A percentile compares a stretch with the other conserved stretches of the same genome.
Evolutionary conservation across 352 stramenopile species (phyloP).

Genomic region (Globisporangium spinosum): DNA sequence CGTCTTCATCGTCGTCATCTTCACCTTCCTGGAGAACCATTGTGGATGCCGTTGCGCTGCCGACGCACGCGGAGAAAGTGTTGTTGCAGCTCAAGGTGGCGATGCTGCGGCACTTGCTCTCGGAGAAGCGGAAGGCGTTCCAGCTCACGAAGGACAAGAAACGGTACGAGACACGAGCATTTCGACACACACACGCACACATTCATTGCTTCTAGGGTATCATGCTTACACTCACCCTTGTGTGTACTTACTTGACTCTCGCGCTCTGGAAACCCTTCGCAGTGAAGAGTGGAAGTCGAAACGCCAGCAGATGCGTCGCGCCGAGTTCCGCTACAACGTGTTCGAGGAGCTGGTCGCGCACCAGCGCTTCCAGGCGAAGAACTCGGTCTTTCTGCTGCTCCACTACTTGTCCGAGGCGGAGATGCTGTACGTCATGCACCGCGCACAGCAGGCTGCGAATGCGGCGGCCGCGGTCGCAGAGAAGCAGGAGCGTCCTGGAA

Average conservation of each 20-base stretch:
- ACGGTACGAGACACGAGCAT: conserved; percentile 14
- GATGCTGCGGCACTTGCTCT: conserved; percentile 52
- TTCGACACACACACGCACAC: neutral
- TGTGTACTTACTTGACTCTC: neutral
- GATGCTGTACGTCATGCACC: conserved; percentile 51
- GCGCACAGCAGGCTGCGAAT: conserved; percentile 27
- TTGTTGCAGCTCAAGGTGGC: conserved; percentile 46
- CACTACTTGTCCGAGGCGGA: conserved; percentile 57
- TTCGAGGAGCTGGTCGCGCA: conserved; percentile 60
- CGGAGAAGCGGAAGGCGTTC: conserved; percentile 56
- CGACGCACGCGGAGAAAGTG: conserved; percentile 36
- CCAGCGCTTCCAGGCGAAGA: conserved; percentile 57
- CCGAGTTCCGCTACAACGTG: conserved; percentile 68
- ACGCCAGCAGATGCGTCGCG: conserved; percentile 45
- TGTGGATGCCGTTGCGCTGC: neutral
- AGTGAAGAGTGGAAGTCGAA: conserved; percentile 48
- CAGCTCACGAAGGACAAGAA: conserved; percentile 34
- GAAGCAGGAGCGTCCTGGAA: neutral
- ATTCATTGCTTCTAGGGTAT: neutral
- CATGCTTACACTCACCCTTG: neutral
- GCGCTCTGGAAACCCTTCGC: neutral
- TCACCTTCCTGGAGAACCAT: conserved; percentile 12
- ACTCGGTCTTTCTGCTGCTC: conserved; percentile 64
- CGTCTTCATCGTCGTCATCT: neutral
- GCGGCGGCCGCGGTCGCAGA: neutral